Conservation (phyloP, 108 stramenopile genomes). For the Nannochloropsis granulata region DNA sequence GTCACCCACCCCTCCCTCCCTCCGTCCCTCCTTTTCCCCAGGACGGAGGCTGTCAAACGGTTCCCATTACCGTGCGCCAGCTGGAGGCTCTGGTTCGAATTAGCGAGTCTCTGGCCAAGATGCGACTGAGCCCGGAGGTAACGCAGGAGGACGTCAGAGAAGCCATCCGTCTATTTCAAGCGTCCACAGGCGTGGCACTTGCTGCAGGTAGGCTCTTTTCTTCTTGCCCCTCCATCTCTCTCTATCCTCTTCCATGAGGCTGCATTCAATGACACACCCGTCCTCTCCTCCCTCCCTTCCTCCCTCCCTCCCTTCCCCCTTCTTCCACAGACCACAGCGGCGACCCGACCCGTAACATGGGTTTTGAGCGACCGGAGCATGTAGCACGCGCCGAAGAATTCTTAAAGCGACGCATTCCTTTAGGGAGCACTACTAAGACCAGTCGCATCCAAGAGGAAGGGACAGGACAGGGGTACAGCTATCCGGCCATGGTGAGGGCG, state of each 20-base stretch:
- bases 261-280: not conserved
- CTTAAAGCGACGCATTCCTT: conserved; percentile 16
- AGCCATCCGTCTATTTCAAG: conserved; percentile 89
- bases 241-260: not conserved
- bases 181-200: conserved; percentile 92
- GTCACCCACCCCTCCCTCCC: not conserved
- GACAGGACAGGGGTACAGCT: not conserved
- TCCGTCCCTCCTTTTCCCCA: not conserved
- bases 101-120: conserved; percentile 87
- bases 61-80: conserved; percentile 98
- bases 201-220: conserved; percentile 10
- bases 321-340: not conserved
- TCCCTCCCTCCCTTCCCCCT: no score
- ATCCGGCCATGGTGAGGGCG: not conserved
- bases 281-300: not conserved
- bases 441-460: not conserved
- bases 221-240: not conserved
- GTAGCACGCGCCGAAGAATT: conserved; percentile 5
- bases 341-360: not conserved
- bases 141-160: conserved; percentile 87
- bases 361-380: not conserved
- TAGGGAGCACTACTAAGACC: conserved; percentile 18
- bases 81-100: conserved; percentile 96
- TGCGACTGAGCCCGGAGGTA: conserved; percentile 80
- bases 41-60: conserved; percentile 48